A percentile compares a stretch with the other conserved stretches of the same genome.
Evolutionary conservation across 768 basidiomycete species (phyloP).

Genomic region (Pisolithus microcarpus): DNA sequence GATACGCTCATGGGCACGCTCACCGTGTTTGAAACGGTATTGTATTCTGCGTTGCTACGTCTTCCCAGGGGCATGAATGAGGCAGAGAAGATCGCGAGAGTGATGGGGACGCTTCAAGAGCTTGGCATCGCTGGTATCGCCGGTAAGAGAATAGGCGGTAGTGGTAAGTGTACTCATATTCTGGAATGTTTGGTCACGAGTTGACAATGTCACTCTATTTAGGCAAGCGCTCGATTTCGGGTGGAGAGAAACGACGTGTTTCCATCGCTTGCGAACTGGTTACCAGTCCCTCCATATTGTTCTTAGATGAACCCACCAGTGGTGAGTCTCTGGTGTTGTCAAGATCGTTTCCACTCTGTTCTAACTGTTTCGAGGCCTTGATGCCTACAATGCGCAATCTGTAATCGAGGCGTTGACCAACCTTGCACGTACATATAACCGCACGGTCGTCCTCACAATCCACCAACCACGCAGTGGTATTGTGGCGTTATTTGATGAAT

Average conservation of each 20-base stretch:
- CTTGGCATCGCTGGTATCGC: conserved; percentile 88
- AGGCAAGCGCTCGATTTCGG: conserved; percentile 89
- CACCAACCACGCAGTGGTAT: conserved; percentile 98
- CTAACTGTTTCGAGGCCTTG: conserved; percentile 55
- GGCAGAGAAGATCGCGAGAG: conserved; percentile 91
- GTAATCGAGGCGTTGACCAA: conserved; percentile 85
- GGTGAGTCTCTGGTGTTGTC: conserved; percentile 41
- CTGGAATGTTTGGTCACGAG: background rate
- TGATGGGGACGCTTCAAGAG: conserved; percentile 94
- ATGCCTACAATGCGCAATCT: conserved; percentile 93
- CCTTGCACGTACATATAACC: conserved; percentile 81
- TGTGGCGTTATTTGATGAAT: conserved; percentile 89
- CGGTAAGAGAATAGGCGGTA: conserved; percentile 83
- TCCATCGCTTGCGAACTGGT: conserved; percentile 98
- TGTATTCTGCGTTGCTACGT: conserved; percentile 87
- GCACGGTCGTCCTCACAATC: conserved; percentile 95
- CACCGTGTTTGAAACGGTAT: conserved; percentile 95
- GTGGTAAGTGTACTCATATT: conserved; percentile 42
- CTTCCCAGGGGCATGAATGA: conserved; percentile 92
- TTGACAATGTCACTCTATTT: background rate
- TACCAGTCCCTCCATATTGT: conserved; percentile 91
- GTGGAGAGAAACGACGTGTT: conserved; percentile 95
- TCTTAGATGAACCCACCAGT: conserved; percentile 96
- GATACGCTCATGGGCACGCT: conserved; percentile 95
- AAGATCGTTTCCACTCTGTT: background rate